A percentile compares a stretch with the other conserved stretches of the same genome.
Conservation (phyloP, 2,329 filamentous ascomycete genomes). For the Aspergillus sp. region DNA sequence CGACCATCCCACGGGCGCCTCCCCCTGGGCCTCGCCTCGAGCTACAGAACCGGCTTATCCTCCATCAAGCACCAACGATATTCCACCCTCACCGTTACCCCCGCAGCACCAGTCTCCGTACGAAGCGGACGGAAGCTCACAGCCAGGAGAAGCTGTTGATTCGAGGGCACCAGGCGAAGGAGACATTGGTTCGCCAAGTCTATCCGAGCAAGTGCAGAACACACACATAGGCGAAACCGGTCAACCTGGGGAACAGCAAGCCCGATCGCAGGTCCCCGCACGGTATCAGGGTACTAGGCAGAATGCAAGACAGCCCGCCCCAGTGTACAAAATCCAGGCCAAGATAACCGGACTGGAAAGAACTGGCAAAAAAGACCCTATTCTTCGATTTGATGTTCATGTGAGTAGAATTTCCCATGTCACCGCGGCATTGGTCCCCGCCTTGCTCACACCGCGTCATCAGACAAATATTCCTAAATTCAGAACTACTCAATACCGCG, state of each 20-base stretch:
- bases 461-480: constrained; percentile 99
- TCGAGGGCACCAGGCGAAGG: constrained; percentile 18
- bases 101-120: constrained; percentile 37
- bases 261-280: constrained; percentile 44
- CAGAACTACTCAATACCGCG: constrained; percentile 95
- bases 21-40: constrained; percentile 64
- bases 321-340: constrained; percentile 81
- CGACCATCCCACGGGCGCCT: constrained; percentile 57
- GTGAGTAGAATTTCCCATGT: constrained; percentile 54
- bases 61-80: constrained; percentile 34
- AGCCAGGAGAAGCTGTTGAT: constrained; percentile 18
- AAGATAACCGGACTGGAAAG: constrained; percentile 94
- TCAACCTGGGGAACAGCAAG: constrained; percentile 43
- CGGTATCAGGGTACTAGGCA: constrained; percentile 48
- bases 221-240: constrained; percentile 40
- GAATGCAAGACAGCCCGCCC: constrained; percentile 50
- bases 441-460: constrained; percentile 5
- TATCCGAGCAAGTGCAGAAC: constrained; percentile 43
- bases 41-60: constrained; percentile 45
- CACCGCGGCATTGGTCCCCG: neutral
- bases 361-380: constrained; percentile 91
- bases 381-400: constrained; percentile 93
- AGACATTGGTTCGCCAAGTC: constrained; percentile 42
- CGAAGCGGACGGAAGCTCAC: constrained; percentile 22
- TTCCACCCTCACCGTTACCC: constrained; percentile 43